phyloP scores from a whole-genome alignment of 1,284 basidiomycete species.

The Blastosporella zonata region DNA sequence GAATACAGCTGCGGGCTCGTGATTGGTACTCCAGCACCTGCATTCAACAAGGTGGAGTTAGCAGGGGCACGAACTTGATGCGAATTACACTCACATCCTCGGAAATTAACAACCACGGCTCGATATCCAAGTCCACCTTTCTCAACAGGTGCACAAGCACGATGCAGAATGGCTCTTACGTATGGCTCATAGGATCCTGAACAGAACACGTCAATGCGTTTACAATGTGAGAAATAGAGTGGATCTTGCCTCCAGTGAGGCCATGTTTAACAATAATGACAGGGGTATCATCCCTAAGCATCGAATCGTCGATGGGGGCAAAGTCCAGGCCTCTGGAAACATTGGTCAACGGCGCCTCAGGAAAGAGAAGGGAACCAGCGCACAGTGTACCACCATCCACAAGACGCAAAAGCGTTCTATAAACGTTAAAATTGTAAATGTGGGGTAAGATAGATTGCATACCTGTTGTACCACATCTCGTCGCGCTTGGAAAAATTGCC shows the following conservation, averaged over 20 bases:
- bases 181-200: constrained; percentile 87
- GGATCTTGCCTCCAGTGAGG: constrained; percentile 70
- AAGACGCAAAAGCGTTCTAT: constrained; percentile 22
- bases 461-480: constrained; percentile 70
- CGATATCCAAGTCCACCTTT: constrained; percentile 85
- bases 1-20: constrained; percentile 85
- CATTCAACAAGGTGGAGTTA: too few relatives aligned
- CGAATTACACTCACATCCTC: constrained; percentile 68
- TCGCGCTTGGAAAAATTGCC: constrained; percentile 77
- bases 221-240: constrained; percentile 3
- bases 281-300: constrained; percentile 63
- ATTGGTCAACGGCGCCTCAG: constrained; percentile 3
- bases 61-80: background rate
- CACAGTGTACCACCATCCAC: constrained; percentile 48
- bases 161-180: constrained; percentile 76
- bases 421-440: background rate
- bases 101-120: constrained; percentile 85
- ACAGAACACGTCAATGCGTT: background rate
- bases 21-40: constrained; percentile 81
- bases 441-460: background rate
- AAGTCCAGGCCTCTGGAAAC: constrained; percentile 67
- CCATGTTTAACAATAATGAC: constrained; percentile 86
- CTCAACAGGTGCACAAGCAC: constrained; percentile 62
- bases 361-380: constrained; percentile 15
- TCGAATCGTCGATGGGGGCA: constrained; percentile 53